phyloP scores from a whole-genome alignment of 139 green algal genomes.

The Ostreobium quekettii region DNA sequence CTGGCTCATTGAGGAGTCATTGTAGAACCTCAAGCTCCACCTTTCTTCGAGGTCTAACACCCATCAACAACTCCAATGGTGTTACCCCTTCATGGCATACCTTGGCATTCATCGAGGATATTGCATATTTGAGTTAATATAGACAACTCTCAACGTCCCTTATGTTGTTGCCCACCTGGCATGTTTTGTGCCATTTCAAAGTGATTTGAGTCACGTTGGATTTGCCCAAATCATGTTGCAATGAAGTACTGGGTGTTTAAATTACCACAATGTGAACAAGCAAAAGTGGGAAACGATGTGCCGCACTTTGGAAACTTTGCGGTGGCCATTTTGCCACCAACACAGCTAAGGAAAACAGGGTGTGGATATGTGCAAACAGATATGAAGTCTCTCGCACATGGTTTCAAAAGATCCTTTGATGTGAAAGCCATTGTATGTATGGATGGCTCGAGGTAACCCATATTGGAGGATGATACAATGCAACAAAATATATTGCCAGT shows the following conservation, averaged over 20 bases:
- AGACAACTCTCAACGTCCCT: background rate
- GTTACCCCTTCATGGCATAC: too few relatives aligned
- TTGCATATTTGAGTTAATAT: background rate
- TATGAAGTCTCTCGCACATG: background rate
- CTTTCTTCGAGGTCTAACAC: too few relatives aligned
- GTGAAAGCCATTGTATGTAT: constrained; percentile 9
- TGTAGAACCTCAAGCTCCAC: too few relatives aligned
- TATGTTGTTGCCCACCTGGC: background rate
- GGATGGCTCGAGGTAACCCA: background rate
- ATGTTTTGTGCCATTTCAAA: too few relatives aligned
- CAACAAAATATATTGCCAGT: background rate
- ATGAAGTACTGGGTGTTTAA: too few relatives aligned
- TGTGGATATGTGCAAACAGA: background rate
- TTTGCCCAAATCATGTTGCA: too few relatives aligned
- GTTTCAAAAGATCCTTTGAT: background rate
- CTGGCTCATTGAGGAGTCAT: too few relatives aligned
- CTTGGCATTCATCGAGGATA: background rate
- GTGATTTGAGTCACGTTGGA: too few relatives aligned
- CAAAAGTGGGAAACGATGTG: too few relatives aligned
- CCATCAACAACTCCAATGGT: too few relatives aligned
- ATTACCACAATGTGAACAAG: too few relatives aligned
- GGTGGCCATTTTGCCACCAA: background rate
- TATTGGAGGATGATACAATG: background rate
- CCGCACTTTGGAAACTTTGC: background rate
- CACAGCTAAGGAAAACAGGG: background rate